Evolutionary conservation across 202 grass and related monocot species (phyloP).

Genomic region (Schoenoplectus tabernaemontani): DNA sequence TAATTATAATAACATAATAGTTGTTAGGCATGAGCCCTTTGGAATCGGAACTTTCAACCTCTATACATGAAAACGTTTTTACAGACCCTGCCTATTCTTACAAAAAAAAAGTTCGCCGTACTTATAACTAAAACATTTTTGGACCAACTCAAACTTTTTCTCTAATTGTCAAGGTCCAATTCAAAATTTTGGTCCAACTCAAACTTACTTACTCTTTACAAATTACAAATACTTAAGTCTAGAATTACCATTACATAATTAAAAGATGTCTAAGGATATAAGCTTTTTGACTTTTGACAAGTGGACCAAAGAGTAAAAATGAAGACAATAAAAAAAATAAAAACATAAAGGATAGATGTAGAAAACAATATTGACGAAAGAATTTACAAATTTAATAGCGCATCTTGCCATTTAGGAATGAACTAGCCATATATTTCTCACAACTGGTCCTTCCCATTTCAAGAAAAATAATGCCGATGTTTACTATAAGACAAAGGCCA

Average conservation of each 20-base stretch:
- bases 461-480: background rate
- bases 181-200: background rate
- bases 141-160: background rate
- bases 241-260: background rate
- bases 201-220: background rate
- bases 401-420: background rate
- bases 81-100: background rate
- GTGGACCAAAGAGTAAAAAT: background rate
- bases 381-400: background rate
- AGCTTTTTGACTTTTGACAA: background rate
- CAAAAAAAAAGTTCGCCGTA: background rate
- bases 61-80: too few relatives aligned
- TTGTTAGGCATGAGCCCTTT: too few relatives aligned
- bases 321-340: background rate
- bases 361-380: background rate
- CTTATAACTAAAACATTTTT: background rate
- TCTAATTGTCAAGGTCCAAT: background rate
- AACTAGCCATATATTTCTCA: background rate
- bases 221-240: background rate
- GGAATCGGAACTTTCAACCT: too few relatives aligned
- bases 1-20: too few relatives aligned
- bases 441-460: background rate
- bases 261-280: background rate
- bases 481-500: background rate
- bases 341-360: background rate